phyloP scores from a whole-genome alignment of 2,329 filamentous ascomycete species.

The Aspergillus brasiliensis region DNA sequence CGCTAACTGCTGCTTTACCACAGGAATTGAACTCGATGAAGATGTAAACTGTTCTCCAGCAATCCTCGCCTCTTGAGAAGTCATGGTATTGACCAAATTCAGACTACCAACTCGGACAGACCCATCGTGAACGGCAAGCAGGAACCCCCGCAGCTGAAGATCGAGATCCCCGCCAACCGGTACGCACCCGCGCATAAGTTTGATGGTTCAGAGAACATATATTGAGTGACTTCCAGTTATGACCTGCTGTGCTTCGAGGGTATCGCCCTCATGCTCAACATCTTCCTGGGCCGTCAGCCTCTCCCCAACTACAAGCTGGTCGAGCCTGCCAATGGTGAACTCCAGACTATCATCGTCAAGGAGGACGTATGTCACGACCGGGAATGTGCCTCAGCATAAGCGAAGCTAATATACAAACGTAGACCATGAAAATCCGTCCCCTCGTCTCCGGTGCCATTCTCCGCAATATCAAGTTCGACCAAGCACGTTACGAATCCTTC shows the following conservation, averaged over 20 bases:
- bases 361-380: constrained; percentile 54
- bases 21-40: constrained; percentile 90
- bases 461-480: constrained; percentile 86
- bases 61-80: constrained; percentile 22
- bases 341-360: constrained; percentile 79
- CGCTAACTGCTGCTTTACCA: constrained; percentile 31
- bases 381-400: constrained; percentile 2
- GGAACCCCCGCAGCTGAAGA: constrained; percentile 91
- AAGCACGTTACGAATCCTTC: constrained; percentile 94
- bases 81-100: constrained; percentile 27
- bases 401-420: constrained; percentile 5
- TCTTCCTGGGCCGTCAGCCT: constrained; percentile 77
- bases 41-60: constrained; percentile 55
- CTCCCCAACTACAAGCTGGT: constrained; percentile 79
- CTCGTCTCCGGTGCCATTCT: constrained; percentile 88
- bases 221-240: constrained; percentile 53
- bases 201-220: constrained; percentile 6
- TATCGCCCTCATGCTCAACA: constrained; percentile 91
- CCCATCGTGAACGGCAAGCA: constrained; percentile 76
- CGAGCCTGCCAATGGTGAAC: constrained; percentile 69
- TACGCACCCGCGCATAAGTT: constrained; percentile 51
- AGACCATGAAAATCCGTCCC: constrained; percentile 78
- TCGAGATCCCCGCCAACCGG: constrained; percentile 95
- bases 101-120: constrained; percentile 72
- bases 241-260: constrained; percentile 98